Percentiles rank a stretch among this genome's conserved stretches.
Evolutionary conservation across 2,329 filamentous ascomycete species (phyloP).

Genomic region (Penicillium sp.): DNA sequence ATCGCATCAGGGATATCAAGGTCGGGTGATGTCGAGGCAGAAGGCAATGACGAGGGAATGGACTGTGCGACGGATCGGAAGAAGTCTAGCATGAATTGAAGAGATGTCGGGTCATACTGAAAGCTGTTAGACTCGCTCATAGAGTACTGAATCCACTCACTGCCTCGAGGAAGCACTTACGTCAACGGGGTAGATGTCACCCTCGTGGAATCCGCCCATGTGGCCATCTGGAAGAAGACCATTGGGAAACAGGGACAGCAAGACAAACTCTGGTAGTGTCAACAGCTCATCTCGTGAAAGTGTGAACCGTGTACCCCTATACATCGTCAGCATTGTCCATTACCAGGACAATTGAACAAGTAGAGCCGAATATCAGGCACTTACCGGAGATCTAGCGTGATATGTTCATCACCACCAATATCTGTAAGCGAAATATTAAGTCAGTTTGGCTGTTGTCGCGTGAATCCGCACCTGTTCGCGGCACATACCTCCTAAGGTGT

Average conservation of each 20-base stretch:
- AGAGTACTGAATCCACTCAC: not conserved
- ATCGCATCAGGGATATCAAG: conserved; percentile 70
- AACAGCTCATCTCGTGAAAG: conserved; percentile 92
- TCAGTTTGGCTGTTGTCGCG: conserved; percentile 8
- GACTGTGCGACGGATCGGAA: conserved; percentile 95
- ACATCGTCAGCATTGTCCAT: conserved; percentile 18
- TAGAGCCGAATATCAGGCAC: conserved; percentile 26
- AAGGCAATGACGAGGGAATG: conserved; percentile 70
- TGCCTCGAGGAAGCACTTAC: conserved; percentile 59
- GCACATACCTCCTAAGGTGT: conserved; percentile 76
- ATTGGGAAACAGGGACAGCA: conserved; percentile 96
- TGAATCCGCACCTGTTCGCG: not conserved
- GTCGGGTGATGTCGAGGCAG: conserved; percentile 64
- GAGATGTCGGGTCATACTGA: conserved; percentile 92
- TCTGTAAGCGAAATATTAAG: conserved; percentile 49
- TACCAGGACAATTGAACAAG: not conserved
- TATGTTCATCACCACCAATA: conserved; percentile 88
- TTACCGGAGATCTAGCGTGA: conserved; percentile 91
- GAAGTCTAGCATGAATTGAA: conserved; percentile 99
- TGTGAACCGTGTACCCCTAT: conserved; percentile 87
- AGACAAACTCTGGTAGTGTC: conserved; percentile 93
- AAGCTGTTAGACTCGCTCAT: conserved; percentile 12
- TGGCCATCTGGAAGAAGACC: conserved; percentile 97
- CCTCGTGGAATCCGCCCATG: conserved; percentile 88
- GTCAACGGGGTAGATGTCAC: conserved; percentile 94